These are phyloP conservation scores for Suhomyces guaymorum DNA, from an alignment of 1,139 yeast genomes.

Conservation along the genomic window DNA sequence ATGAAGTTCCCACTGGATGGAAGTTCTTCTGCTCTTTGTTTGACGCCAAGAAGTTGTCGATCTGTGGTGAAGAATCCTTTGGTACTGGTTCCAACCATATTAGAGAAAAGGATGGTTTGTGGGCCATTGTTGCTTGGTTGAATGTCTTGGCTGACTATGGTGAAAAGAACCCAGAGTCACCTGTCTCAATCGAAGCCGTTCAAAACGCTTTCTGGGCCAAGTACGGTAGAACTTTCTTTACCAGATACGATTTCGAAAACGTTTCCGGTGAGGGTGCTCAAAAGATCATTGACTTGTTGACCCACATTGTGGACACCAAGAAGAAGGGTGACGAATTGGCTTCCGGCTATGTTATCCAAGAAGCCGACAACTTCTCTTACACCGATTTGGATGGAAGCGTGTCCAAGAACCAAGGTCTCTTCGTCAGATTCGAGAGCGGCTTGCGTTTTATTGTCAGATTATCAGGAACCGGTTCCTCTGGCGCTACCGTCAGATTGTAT, in stretches of 20 bases:
- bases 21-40: conserved; percentile 94
- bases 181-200: conserved; percentile 70
- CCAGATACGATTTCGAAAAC: conserved; percentile 92
- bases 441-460: conserved; percentile 86
- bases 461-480: conserved; percentile 97
- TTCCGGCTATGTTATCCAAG: conserved; percentile 55
- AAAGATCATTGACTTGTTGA: conserved; percentile 62
- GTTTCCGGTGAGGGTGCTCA: conserved; percentile 76
- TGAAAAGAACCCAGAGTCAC: conserved; percentile 54
- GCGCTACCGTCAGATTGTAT: conserved; percentile 94
- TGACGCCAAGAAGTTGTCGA: conserved; percentile 88
- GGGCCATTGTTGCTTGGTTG: conserved; percentile 98
- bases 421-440: conserved; percentile 78
- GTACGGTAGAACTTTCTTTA: conserved; percentile 97
- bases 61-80: conserved; percentile 97
- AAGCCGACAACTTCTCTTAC: conserved; percentile 87
- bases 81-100: conserved; percentile 98
- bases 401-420: conserved; percentile 89
- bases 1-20: conserved; percentile 99
- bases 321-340: conserved; percentile 47
- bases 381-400: conserved; percentile 95
- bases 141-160: conserved; percentile 87
- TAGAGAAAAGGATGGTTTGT: conserved; percentile 95
- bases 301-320: conserved; percentile 33
- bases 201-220: conserved; percentile 87